Evolutionary conservation across 2,329 filamentous ascomycete species (phyloP).

Genomic region (Fusarium citri): DNA sequence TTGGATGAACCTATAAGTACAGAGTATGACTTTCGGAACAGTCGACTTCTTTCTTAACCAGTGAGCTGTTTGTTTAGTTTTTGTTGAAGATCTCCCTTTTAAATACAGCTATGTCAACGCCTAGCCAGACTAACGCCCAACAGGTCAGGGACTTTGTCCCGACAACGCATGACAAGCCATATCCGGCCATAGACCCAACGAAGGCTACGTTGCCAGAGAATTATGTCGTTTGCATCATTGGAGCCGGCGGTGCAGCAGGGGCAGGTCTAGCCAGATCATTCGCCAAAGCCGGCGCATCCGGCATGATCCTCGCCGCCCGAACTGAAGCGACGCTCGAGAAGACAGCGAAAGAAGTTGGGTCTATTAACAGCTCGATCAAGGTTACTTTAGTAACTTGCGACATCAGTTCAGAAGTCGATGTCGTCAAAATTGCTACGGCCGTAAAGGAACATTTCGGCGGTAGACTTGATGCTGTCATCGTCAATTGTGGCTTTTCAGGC

Average conservation of each 20-base stretch:
- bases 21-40: rapidly evolving
- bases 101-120: background rate
- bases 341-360: background rate
- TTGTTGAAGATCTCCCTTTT: background rate
- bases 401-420: background rate
- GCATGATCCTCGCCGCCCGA: slow-evolving; percentile 10
- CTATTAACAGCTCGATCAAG: background rate
- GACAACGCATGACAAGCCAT: background rate
- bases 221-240: slow-evolving; percentile 9
- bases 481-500: slow-evolving; percentile 17
- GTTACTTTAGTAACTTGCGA: background rate
- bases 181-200: background rate
- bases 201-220: background rate
- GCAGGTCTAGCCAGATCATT: slow-evolving; percentile 4
- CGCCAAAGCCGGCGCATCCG: background rate
- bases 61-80: rapidly evolving
- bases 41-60: rapidly evolving
- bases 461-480: background rate
- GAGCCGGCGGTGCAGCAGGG: slow-evolving; percentile 14
- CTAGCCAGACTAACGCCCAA: background rate
- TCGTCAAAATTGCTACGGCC: background rate
- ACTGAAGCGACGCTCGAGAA: background rate
- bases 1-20: background rate
- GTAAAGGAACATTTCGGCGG: background rate
- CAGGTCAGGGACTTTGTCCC: slow-evolving; percentile 5